phyloP scores from a whole-genome alignment of 2,329 filamentous ascomycete species.

The Sporothrix euskadiensis region DNA sequence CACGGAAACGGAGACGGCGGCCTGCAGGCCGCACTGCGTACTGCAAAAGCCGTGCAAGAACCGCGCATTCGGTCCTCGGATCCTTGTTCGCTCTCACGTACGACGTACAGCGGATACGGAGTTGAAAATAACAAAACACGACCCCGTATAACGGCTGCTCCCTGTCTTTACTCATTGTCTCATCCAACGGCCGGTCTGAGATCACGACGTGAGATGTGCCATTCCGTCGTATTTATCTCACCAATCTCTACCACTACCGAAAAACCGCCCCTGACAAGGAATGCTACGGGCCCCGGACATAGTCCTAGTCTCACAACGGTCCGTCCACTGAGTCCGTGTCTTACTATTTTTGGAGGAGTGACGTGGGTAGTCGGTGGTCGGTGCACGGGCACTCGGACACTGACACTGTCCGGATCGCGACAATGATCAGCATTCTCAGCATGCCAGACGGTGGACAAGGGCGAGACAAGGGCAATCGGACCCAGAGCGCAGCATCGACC shows the following conservation, averaged over 20 bases:
- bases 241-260: not conserved
- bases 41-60: not conserved
- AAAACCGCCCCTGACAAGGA: constrained; percentile 4
- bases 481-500: not conserved
- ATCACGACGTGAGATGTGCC: not conserved
- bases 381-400: not conserved
- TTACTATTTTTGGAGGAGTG: constrained; percentile 11
- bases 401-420: not conserved
- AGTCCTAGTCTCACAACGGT: constrained; percentile 1
- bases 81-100: not conserved
- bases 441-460: not conserved
- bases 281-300: not conserved
- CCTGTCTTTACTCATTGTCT: not conserved
- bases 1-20: constrained; percentile 15
- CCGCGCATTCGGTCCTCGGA: not conserved
- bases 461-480: not conserved
- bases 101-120: not conserved
- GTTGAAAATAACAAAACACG: not conserved
- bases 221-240: not conserved
- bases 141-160: not conserved
- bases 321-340: not conserved
- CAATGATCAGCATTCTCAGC: not conserved
- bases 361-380: not conserved
- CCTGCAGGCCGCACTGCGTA: not conserved
- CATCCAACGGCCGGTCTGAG: not conserved